Percentiles rank a stretch among this genome's conserved stretches.
Conservation (phyloP, 257 asterid genomes). For the Ligustrum vulgare region DNA sequence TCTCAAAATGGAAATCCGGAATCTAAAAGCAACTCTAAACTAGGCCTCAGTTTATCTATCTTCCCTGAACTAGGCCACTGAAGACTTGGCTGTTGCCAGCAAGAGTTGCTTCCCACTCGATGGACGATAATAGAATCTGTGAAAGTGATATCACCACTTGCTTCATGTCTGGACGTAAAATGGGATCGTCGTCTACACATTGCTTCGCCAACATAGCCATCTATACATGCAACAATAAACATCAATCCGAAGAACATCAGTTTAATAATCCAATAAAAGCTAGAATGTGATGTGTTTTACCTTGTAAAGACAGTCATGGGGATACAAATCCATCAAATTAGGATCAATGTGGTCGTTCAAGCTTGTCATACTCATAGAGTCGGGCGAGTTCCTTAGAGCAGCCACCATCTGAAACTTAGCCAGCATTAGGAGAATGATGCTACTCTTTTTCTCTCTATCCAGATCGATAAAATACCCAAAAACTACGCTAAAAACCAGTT, state of each 20-base stretch:
- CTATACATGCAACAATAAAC: constrained; percentile 24
- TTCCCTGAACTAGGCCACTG: constrained; percentile 96
- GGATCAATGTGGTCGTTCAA: constrained; percentile 83
- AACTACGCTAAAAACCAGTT: too few species aligned
- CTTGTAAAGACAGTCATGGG: constrained; percentile 94
- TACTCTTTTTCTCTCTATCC: neutral
- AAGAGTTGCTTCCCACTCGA: constrained; percentile 99
- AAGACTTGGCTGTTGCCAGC: constrained; percentile 98
- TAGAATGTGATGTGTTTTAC: constrained; percentile 30
- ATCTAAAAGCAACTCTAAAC: neutral
- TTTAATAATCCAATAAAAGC: neutral
- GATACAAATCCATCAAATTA: constrained; percentile 73
- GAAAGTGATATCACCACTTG: constrained; percentile 88
- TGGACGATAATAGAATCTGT: constrained; percentile 79
- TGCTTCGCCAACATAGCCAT: constrained; percentile 85
- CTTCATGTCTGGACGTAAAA: constrained; percentile 94
- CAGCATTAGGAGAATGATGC: constrained; percentile 6
- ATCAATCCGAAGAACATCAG: neutral
- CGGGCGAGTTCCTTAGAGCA: constrained; percentile 72
- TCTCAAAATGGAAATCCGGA: neutral
- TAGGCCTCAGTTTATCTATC: constrained; percentile 36
- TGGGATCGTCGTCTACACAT: constrained; percentile 90
- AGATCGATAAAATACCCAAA: too few species aligned
- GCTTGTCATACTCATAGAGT: constrained; percentile 79
- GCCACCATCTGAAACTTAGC: constrained; percentile 76